Evolutionary conservation across 495 filamentous ascomycete species (phyloP), one percentile per base, ranked within the genome.

Genomic region (Penicillium daleae): DNA sequence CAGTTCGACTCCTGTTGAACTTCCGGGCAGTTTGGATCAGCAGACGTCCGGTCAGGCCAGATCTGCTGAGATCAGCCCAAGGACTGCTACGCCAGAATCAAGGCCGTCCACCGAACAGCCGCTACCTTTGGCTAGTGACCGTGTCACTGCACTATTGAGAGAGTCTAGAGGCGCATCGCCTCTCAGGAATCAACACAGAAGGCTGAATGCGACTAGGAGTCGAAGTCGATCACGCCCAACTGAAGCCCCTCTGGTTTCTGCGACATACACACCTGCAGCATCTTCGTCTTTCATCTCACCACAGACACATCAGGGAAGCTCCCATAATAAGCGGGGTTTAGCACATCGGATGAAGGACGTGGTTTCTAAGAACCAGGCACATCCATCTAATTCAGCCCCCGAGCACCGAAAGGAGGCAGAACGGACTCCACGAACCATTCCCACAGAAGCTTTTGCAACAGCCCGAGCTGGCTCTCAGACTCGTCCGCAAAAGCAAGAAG

Each of bases 21-120:
- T 76, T 4, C 69, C 69, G 3, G 66, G 64, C 2, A 76, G 61
- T 4, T 52, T 75, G 24, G 72, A 72, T 22, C 70, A 71, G 61
- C 72, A 69, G 10, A 56, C 68, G 6, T 61, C 66, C 27, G 33
- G 26, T 39, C 33, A 27, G 1, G 21, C 10, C 35, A 31, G 32
- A 40, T 19, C 40, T 46, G 26, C 27, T 21, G 35, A 40, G 6
- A 40, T 10, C 37, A 57, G 26, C 9, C 40, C 55, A 46, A 2
- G 26, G 2, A 32, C 27, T 13, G 37, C 22, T 10, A 46, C 24
- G 9, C 33, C 35, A 2, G 35, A 44, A 22, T n/a, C 21, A 39
- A 8, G 54, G 5, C 54, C 2, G 44, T 17, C 35, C 5, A 44
- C 3, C 37, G 39, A 29, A 12, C 27, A 39, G n/a, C 35, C 55